These are phyloP conservation scores for Setaria italica DNA, from an alignment of 202 grass and related monocot species.

Conservation along the genomic window DNA sequence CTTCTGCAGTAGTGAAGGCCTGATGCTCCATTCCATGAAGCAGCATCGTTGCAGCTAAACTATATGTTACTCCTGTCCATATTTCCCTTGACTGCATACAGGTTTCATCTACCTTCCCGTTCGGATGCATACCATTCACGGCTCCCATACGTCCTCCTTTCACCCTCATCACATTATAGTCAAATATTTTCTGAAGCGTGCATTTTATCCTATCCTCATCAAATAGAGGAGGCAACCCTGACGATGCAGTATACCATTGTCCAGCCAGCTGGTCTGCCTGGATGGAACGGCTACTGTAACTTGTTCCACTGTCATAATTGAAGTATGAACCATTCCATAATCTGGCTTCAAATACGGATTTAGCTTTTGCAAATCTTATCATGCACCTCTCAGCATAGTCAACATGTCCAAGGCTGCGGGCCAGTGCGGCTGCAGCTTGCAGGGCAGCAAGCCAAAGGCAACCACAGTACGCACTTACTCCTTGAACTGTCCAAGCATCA, in stretches of 20 bases:
- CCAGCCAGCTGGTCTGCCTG: slow-evolving; percentile 94
- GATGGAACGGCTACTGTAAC: slow-evolving; percentile 81
- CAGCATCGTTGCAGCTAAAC: slow-evolving; percentile 88
- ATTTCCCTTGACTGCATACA: slow-evolving; percentile 99
- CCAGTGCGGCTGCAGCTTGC: slow-evolving; percentile 83
- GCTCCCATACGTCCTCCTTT: slow-evolving; percentile 96
- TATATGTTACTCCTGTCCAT: slow-evolving; percentile 94
- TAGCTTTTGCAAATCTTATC: slow-evolving; percentile 85
- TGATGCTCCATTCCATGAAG: slow-evolving; percentile 95
- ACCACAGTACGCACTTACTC: slow-evolving; percentile 88
- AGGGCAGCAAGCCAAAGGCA: slow-evolving; percentile 95
- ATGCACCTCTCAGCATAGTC: slow-evolving; percentile 84
- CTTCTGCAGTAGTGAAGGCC: slow-evolving; percentile 86
- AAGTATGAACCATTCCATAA: slow-evolving; percentile 96
- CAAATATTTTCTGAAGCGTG: slow-evolving; percentile 92
- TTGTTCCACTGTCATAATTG: slow-evolving; percentile 88
- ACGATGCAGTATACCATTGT: slow-evolving; percentile 88
- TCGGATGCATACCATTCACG: slow-evolving; percentile 90
- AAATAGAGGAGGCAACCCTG: slow-evolving; percentile 80
- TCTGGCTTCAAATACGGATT: slow-evolving; percentile 73
- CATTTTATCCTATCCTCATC: slow-evolving; percentile 79
- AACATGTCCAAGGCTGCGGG: slow-evolving; percentile 71
- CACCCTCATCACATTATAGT: slow-evolving; percentile 97
- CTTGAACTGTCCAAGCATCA: slow-evolving; percentile 94
- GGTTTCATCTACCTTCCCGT: slow-evolving; percentile 91